Base-by-base conservation (phyloP, 257 asterid genomes). In the Linderniella brevidens region DNA sequence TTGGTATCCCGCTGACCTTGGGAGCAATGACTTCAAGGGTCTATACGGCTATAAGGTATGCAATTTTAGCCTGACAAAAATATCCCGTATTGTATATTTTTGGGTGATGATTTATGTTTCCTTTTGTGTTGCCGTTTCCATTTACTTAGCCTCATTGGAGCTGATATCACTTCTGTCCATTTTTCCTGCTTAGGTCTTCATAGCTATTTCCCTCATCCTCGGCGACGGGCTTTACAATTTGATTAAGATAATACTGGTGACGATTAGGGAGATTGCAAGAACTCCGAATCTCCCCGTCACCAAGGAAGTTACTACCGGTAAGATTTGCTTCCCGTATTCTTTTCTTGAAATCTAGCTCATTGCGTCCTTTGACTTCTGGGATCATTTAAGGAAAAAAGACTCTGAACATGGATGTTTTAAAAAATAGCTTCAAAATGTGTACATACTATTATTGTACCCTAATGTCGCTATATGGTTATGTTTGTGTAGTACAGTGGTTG, bases 171-270 rank as follows among this genome's bases (percentile, higher is more conserved):
- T 25, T 25, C 6, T 25, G 32, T 5, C 17, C 52, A 37, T 19
- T 1, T 48, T 41, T 61, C 37, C 32, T 57, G n/a, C 50, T 37
- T 35, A 83, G 97, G 93, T 88, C 50, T 83, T 88, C 68, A 73
- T 88, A 51, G 92, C 95, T 46, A 83, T 78, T 65, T 62, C 93
- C 41, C 80, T 87, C 36, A 83, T 87, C 53, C 79, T 88, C 43
- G 97, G 97, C 12, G 97, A 88, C 68, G 95, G 97, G 41, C 70
- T 88, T 64, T 88, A 88, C 74, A 88, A 88, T 71, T 68, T 88
- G 80, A 49, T 80, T 40, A 88, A 88, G 76, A 84, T 83, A 52
- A 66, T 88, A 50, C 46, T 67, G 47, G 76, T 80, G 46, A 74
- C 97, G 25, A 11, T 76, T 19, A 72, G 53, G 66, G 92, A 77